Percentiles rank a stretch among this genome's conserved stretches.
These are phyloP conservation scores for Trichothecium sympodiale DNA, from an alignment of 2,329 filamentous ascomycete species.

Conservation along the genomic window DNA sequence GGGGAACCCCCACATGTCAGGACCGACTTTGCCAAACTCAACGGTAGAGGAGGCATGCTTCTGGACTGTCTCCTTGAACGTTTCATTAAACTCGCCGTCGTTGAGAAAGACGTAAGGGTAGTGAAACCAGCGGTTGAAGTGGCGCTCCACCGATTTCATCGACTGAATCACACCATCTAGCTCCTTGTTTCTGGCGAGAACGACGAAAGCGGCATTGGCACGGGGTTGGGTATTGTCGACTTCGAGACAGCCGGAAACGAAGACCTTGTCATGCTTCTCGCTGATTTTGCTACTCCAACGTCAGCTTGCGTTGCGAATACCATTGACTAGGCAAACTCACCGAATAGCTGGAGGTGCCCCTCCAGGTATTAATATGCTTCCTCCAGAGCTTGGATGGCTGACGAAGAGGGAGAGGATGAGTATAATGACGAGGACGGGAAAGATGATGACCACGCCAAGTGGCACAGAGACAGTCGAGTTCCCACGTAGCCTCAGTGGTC, in stretches of 20 bases:
- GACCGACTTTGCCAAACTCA: slow-evolving; percentile 89
- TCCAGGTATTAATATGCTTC: slow-evolving; percentile 75
- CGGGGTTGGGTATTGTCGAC: slow-evolving; percentile 67
- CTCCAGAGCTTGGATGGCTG: slow-evolving; percentile 73
- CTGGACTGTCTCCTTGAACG: slow-evolving; percentile 75
- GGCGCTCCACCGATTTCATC: slow-evolving; percentile 92
- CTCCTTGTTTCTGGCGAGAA: slow-evolving; percentile 92
- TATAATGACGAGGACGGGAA: slow-evolving; percentile 82
- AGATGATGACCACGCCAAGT: slow-evolving; percentile 82
- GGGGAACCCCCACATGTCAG: slow-evolving; percentile 90
- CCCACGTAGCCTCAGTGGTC: slow-evolving; percentile 77
- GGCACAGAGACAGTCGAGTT: slow-evolving; percentile 91
- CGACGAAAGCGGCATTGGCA: slow-evolving; percentile 91
- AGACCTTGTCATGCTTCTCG: slow-evolving; percentile 95
- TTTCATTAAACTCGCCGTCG: slow-evolving; percentile 91
- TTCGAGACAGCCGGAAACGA: slow-evolving; percentile 79
- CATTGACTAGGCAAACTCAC: slow-evolving; percentile 38
- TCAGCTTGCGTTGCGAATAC: not conserved
- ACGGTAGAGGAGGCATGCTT: slow-evolving; percentile 84
- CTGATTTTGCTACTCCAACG: slow-evolving; percentile 67
- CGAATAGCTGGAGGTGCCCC: slow-evolving; percentile 82
- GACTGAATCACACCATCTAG: slow-evolving; percentile 92
- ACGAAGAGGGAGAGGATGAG: slow-evolving; percentile 85
- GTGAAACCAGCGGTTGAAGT: slow-evolving; percentile 98
- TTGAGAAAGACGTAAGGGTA: slow-evolving; percentile 99